Evolutionary conservation across 2,329 filamentous ascomycete genomes (phyloP), one percentile per base, ranked within the genome.

Genomic region (Monosporascus sp.): DNA sequence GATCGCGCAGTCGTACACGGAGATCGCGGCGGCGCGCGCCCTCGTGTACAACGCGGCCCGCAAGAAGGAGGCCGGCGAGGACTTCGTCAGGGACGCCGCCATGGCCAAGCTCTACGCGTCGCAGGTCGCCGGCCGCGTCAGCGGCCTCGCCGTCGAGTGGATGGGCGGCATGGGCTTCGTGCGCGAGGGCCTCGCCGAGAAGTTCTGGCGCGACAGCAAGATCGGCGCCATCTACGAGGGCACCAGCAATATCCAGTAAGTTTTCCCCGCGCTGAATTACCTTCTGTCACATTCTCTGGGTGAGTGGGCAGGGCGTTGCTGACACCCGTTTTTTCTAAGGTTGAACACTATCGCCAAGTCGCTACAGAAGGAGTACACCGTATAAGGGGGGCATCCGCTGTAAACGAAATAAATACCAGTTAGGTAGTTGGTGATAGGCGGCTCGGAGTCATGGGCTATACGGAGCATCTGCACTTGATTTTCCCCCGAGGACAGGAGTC

Each of bases 121-220:
- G 5, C 94, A 99, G 74, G 90, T 99, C 35, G 94, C 94, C 0
- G 89, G 89, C 20, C 85, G 84, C 51, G 93, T 99, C 20, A 88
- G 87, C 52, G 85, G 92, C 6, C 81, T 88, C 48, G 94, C 93
- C 0, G 84, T 99, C 27, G 94, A 99, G 75, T 99, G 94, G 94
- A 97, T 97, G 93, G 94, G 94, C 47, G 94, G 94, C 56, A 97
- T 99, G 94, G 94, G 94, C 46, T 99, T 99, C 65, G 94, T 99
- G 17, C 80, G 94, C 45, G 94, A 99, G 72, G 94, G 94, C 0
- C 84, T 96, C 54, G 94, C 94, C 0, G 94, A 99, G 83, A 99
- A 99, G 83, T 97, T 87, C 77, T 99, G 88, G 81, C 81, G 94
- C 47, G 94, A 99, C 71, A 94, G 89, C 80, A 99, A 97, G 86